Conservation (phyloP, 2,329 filamentous ascomycete genomes). For the Sclerotiophoma versabilis region DNA sequence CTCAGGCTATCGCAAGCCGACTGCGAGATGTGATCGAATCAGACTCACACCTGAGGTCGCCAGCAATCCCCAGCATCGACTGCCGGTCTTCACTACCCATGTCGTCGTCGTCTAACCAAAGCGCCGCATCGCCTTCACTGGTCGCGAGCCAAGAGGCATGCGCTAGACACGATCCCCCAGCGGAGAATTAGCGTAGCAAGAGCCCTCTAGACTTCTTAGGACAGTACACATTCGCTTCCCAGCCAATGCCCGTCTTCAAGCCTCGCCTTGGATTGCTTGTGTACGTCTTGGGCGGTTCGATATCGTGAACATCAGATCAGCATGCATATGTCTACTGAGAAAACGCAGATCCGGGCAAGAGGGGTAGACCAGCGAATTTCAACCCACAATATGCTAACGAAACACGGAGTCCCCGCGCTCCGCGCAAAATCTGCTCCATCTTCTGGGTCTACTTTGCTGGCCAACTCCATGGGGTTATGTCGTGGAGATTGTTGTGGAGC, state of each 20-base stretch:
- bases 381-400: background rate
- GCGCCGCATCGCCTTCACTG: slow-evolving; percentile 4
- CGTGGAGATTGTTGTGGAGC: slow-evolving; percentile 33
- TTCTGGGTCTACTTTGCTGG: slow-evolving; percentile 15
- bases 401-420: slow-evolving; percentile 18
- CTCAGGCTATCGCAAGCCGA: slow-evolving; percentile 7
- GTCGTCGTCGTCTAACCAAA: slow-evolving; percentile 10
- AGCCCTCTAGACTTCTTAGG: slow-evolving; percentile 5
- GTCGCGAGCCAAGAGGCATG: slow-evolving; percentile 3
- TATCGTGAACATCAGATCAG: slow-evolving; percentile 7
- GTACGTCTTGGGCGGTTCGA: slow-evolving; percentile 8
- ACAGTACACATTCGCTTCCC: slow-evolving; percentile 6
- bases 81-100: slow-evolving; percentile 3
- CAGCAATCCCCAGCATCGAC: slow-evolving; percentile 1
- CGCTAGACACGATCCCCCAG: slow-evolving; percentile 1
- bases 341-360: slow-evolving; percentile 6
- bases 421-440: slow-evolving; percentile 9
- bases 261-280: slow-evolving; percentile 14
- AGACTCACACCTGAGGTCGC: slow-evolving; percentile 7
- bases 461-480: slow-evolving; percentile 34
- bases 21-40: slow-evolving; percentile 1
- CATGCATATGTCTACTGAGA: background rate
- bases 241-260: slow-evolving; percentile 12
- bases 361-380: background rate
- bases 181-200: slow-evolving; percentile 10